Evolutionary conservation across 2,329 filamentous ascomycete genomes (phyloP).

Genomic region (Alternaria angustiovoidea): DNA sequence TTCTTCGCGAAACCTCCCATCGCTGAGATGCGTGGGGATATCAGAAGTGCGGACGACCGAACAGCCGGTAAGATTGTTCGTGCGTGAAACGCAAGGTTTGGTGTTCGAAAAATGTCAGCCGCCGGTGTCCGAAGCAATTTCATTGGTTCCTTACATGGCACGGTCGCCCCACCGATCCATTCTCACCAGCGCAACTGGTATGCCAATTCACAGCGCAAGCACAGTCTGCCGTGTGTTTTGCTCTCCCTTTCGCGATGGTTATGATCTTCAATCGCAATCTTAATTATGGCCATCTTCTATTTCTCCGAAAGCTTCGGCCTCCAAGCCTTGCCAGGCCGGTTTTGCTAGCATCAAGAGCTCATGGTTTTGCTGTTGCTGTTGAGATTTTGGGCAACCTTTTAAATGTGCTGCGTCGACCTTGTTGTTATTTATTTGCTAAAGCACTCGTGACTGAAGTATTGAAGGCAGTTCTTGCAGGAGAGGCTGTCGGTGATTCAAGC

Average conservation of each 20-base stretch:
- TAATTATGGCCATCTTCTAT: not conserved
- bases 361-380: conserved; percentile 2
- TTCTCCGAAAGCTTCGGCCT: not conserved
- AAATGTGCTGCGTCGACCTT: not conserved
- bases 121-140: not conserved
- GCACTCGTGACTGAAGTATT: not conserved
- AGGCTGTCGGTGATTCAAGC: not conserved
- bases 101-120: not conserved
- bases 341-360: not conserved
- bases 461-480: not conserved
- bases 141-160: not conserved
- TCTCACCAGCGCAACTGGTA: too few species aligned
- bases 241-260: too few species aligned
- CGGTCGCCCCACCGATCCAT: too few species aligned
- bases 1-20: not conserved
- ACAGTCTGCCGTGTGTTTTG: too few species aligned
- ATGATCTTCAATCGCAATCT: not conserved
- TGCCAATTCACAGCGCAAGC: too few species aligned
- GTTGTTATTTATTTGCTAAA: not conserved
- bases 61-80: not conserved
- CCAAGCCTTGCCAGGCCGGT: not conserved
- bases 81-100: not conserved
- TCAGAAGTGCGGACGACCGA: not conserved
- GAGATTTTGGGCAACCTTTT: not conserved
- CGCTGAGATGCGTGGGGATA: not conserved